phyloP scores from a whole-genome alignment of 352 stramenopile genomes.

The Phytophthora fragariaefolia region DNA sequence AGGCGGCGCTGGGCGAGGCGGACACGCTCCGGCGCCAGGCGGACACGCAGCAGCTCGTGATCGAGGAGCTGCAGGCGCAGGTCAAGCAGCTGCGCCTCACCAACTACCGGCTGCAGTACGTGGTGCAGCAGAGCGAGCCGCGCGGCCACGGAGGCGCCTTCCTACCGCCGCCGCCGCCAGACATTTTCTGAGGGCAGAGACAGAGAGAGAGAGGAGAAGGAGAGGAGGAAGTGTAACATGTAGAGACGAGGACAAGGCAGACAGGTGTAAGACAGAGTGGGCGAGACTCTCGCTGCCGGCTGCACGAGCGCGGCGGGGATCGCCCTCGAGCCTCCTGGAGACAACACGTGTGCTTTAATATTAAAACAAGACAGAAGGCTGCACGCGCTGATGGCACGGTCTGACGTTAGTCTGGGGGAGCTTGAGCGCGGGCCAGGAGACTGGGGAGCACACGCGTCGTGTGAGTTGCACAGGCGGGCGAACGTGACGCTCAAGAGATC shows the following conservation, averaged over 20 bases:
- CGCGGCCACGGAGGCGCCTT: slow-evolving; percentile 45
- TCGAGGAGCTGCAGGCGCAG: slow-evolving; percentile 71
- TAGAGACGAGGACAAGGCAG: slow-evolving; percentile 29
- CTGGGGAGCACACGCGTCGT: too few species aligned
- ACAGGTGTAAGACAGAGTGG: not conserved
- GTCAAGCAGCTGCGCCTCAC: slow-evolving; percentile 71
- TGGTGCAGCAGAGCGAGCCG: slow-evolving; percentile 75
- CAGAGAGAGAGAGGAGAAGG: not conserved
- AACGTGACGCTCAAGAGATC: not conserved
- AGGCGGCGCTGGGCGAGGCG: slow-evolving; percentile 43
- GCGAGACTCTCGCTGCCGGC: too few species aligned
- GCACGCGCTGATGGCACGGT: too few species aligned
- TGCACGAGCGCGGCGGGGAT: too few species aligned
- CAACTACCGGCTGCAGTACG: slow-evolving; percentile 77
- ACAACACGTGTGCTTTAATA: too few species aligned
- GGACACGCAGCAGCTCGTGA: slow-evolving; percentile 68
- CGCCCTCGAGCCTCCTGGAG: too few species aligned
- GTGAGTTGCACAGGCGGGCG: slow-evolving; percentile 7
- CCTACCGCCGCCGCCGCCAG: slow-evolving; percentile 64
- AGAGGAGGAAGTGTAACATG: slow-evolving; percentile 25
- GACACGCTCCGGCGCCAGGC: slow-evolving; percentile 57
- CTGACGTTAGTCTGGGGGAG: too few species aligned
- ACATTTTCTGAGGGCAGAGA: slow-evolving; percentile 59
- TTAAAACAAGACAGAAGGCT: too few species aligned
- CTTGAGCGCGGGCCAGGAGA: slow-evolving; percentile 15